Percentiles rank a stretch among this genome's conserved stretches.
Evolutionary conservation across 2,329 filamentous ascomycete genomes (phyloP).

Genomic region (Pestalotiopsis fici): DNA sequence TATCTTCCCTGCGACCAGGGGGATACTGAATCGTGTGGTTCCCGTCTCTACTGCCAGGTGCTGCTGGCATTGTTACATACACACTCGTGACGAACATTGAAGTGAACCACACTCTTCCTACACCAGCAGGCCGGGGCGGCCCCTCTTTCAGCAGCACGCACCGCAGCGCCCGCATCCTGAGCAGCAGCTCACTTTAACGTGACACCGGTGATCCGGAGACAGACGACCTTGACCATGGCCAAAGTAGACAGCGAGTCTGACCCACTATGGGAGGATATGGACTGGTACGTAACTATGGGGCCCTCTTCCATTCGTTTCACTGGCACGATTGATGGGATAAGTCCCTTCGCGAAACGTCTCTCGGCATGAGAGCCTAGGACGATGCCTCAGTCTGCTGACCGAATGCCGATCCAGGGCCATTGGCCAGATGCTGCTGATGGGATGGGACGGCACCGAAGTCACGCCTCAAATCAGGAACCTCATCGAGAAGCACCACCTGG

Average conservation of each 20-base stretch:
- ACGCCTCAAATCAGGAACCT: conserved; percentile 80
- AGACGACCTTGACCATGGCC: conserved; percentile 30
- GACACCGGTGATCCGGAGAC: conserved; percentile 24
- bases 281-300: conserved; percentile 60
- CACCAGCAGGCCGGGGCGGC: neutral
- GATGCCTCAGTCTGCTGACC: conserved; percentile 24
- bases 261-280: conserved; percentile 73
- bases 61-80: conserved; percentile 16
- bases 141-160: conserved; percentile 8
- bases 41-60: conserved; percentile 8
- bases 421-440: conserved; percentile 80
- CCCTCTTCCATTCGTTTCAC: neutral
- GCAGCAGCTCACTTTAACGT: conserved; percentile 24
- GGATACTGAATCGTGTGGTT: conserved; percentile 9
- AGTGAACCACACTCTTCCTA: conserved; percentile 1
- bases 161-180: neutral
- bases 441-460: conserved; percentile 82
- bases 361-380: neutral
- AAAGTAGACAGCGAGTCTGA: conserved; percentile 51
- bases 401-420: conserved; percentile 55
- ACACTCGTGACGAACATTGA: neutral
- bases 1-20: conserved; percentile 4
- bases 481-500: conserved; percentile 83
- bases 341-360: neutral
- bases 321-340: neutral